Evolutionary conservation across 768 basidiomycete species (phyloP).

Genomic region (Bullera alba): DNA sequence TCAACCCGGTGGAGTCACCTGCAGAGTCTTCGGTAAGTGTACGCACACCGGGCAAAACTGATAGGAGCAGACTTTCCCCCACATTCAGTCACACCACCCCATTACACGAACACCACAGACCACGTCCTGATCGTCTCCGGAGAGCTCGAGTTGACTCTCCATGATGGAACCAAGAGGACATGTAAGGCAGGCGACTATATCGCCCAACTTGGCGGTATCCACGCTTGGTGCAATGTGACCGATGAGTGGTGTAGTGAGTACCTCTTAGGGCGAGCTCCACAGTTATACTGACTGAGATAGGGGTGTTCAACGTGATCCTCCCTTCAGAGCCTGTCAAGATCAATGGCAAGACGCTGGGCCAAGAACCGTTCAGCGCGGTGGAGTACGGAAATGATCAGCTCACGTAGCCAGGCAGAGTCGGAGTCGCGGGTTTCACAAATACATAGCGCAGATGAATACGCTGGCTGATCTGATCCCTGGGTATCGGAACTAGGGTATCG

Average conservation of each 20-base stretch:
- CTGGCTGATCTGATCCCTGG: too few species aligned
- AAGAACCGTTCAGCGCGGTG: neutral
- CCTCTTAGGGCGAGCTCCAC: neutral
- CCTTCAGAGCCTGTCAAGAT: neutral
- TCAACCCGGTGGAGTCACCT: neutral
- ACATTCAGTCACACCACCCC: neutral
- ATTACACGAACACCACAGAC: neutral
- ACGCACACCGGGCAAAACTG: neutral
- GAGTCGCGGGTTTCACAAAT: too few species aligned
- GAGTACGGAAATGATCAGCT: too few species aligned
- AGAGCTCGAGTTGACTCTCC: neutral
- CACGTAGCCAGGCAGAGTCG: too few species aligned
- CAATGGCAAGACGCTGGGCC: neutral
- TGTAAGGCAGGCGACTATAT: neutral
- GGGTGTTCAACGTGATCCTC: too few species aligned
- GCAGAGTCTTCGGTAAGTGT: neutral
- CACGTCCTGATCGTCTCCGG: neutral
- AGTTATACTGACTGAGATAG: neutral
- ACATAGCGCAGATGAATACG: too few species aligned
- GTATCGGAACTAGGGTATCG: too few species aligned
- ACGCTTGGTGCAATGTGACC: neutral
- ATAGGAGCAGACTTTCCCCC: neutral
- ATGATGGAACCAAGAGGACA: neutral
- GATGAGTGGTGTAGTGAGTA: neutral
- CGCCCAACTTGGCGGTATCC: neutral